Percentiles rank a stretch among this genome's conserved stretches.
Evolutionary conservation across 805 yeast species (phyloP).

Genomic region (Yueomyces sp.): DNA sequence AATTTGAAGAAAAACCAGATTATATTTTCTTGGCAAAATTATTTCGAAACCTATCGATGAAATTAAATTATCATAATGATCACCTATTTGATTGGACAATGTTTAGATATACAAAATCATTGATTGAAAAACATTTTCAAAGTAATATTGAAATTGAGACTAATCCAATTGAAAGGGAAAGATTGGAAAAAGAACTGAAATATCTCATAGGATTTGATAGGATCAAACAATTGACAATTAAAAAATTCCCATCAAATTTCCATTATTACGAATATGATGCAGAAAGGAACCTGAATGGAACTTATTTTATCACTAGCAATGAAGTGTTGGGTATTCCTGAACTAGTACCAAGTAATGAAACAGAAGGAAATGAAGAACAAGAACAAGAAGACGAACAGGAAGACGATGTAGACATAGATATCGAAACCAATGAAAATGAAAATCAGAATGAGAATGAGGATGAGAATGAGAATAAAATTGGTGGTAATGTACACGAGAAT

Average conservation of each 20-base stretch:
- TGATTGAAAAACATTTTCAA: slow-evolving; percentile 16
- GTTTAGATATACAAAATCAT: slow-evolving; percentile 23
- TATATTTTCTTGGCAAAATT: slow-evolving; percentile 77
- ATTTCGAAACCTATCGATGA: slow-evolving; percentile 76
- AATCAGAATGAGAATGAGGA: too few species aligned
- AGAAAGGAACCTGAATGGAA: neutral
- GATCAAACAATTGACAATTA: neutral
- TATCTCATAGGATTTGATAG: slow-evolving; percentile 1
- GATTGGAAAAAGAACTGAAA: slow-evolving; percentile 3
- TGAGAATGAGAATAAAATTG: neutral
- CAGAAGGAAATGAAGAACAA: neutral
- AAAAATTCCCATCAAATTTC: neutral
- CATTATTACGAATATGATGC: neutral
- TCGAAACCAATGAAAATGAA: too few species aligned
- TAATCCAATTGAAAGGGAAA: slow-evolving; percentile 1
- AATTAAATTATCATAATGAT: slow-evolving; percentile 84
- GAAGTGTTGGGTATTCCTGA: too few species aligned
- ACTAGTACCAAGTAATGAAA: too few species aligned
- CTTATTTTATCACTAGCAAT: too few species aligned
- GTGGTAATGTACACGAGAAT: neutral
- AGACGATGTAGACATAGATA: neutral
- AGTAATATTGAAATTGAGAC: slow-evolving; percentile 6
- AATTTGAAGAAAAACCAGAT: slow-evolving; percentile 95
- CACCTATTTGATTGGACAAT: slow-evolving; percentile 96
- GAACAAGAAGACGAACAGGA: slow-evolving; percentile 4